Percentiles rank a stretch among this genome's conserved stretches.
Evolutionary conservation across 805 yeast species (phyloP).

Genomic region (Clavispora asparagi): DNA sequence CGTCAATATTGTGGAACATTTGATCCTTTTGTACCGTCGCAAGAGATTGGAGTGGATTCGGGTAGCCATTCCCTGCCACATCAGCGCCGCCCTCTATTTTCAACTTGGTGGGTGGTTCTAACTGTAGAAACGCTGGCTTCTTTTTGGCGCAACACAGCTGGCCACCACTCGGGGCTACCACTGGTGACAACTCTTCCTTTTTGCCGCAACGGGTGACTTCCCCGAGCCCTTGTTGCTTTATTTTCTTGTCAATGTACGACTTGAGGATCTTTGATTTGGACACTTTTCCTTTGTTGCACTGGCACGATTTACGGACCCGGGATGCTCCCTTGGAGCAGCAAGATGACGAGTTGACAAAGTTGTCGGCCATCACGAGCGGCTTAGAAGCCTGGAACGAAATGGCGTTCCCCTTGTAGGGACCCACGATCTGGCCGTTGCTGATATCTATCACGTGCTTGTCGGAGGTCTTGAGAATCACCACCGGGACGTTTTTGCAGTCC

Average conservation of each 20-base stretch:
- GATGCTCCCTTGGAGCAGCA: conserved; percentile 27
- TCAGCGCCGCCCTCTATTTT: not conserved
- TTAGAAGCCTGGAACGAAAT: conserved; percentile 1
- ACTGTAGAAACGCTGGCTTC: not conserved
- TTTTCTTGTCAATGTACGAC: conserved; percentile 23
- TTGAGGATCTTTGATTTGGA: conserved; percentile 33
- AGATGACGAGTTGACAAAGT: conserved; percentile 28
- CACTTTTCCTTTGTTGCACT: conserved; percentile 25
- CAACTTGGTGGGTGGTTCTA: not conserved
- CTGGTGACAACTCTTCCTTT: not conserved
- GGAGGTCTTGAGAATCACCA: conserved; percentile 31
- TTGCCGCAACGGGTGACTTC: not conserved
- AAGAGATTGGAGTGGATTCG: not conserved
- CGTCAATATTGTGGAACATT: not conserved
- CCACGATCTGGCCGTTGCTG: conserved; percentile 32
- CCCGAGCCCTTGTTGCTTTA: conserved; percentile 8
- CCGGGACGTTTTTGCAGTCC: conserved; percentile 18
- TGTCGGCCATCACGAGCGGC: conserved; percentile 15
- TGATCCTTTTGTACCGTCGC: not conserved
- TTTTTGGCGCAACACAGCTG: not conserved
- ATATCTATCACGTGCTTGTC: conserved; percentile 37
- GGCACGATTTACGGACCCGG: conserved; percentile 22
- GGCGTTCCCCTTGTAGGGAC: conserved; percentile 27
- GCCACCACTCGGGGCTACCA: not conserved
- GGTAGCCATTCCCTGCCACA: not conserved